Evolutionary conservation across 140 eudicot genomes (phyloP).

Genomic region (Bidens hawaiensis): DNA sequence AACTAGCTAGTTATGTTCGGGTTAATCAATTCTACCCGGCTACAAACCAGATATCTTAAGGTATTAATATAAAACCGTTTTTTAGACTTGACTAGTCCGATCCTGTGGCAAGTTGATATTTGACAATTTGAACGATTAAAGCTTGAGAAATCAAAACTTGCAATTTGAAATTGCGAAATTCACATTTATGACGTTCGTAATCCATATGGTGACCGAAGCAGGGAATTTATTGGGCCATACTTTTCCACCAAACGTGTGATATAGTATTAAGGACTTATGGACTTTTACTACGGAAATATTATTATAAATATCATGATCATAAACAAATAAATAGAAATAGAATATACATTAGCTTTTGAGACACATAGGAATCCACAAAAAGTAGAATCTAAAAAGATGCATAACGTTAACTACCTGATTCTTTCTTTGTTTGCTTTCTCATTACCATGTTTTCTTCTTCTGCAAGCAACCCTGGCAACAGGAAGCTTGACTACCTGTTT

Average conservation of each 20-base stretch:
- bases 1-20: not conserved
- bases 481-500: not conserved
- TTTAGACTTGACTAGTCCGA: not conserved
- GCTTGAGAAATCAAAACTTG: conserved; percentile 22
- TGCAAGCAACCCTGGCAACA: conserved; percentile 7
- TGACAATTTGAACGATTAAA: conserved; percentile 5
- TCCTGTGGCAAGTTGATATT: not conserved
- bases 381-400: conserved; percentile 14
- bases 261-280: not conserved
- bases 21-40: not conserved
- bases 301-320: not conserved
- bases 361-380: not conserved
- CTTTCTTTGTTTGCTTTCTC: conserved; percentile 15
- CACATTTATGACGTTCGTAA: too few species aligned
- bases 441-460: conserved; percentile 13
- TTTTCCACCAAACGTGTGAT: conserved; percentile 21
- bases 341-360: conserved; percentile 8
- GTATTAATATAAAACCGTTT: not conserved
- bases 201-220: too few species aligned
- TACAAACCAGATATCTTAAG: too few species aligned
- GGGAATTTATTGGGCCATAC: conserved; percentile 16
- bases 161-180: too few species aligned
- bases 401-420: conserved; percentile 3
- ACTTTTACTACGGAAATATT: conserved; percentile 9
- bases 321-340: not conserved